Conservation (phyloP, 164 flowering plant genomes). For the Cinnamomum micranthum region DNA sequence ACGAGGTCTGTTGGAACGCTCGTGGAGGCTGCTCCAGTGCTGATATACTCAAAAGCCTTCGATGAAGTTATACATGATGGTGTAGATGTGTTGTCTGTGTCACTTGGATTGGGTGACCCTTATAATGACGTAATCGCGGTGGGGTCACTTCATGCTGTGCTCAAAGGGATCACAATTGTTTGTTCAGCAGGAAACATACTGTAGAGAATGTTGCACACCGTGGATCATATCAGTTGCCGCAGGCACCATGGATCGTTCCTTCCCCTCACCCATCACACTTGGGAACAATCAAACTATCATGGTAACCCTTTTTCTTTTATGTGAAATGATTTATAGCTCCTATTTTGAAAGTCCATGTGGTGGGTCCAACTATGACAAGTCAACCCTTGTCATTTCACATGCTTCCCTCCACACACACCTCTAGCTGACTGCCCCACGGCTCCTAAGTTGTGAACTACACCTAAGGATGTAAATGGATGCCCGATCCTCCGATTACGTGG, state of each 20-base stretch:
- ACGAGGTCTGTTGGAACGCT: slow-evolving; percentile 28
- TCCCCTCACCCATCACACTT: slow-evolving; percentile 29
- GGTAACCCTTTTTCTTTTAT: neutral
- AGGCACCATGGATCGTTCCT: slow-evolving; percentile 54
- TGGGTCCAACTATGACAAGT: no score
- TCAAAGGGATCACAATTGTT: slow-evolving; percentile 39
- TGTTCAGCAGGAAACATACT: slow-evolving; percentile 50
- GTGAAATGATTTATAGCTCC: no score
- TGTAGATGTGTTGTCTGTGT: slow-evolving; percentile 25
- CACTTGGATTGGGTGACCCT: slow-evolving; percentile 17
- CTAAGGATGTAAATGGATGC: no score
- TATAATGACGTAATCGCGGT: slow-evolving; percentile 34
- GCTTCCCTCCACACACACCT: no score
- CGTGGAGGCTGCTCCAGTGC: slow-evolving; percentile 12
- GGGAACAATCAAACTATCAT: slow-evolving; percentile 18
- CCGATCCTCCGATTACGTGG: no score
- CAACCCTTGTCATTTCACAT: no score
- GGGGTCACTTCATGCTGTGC: slow-evolving; percentile 58
- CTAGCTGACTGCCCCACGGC: no score
- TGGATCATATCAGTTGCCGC: slow-evolving; percentile 71
- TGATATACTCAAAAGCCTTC: slow-evolving; percentile 24
- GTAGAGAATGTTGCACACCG: slow-evolving; percentile 42
- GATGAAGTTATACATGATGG: slow-evolving; percentile 30
- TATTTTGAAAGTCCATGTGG: no score
- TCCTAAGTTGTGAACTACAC: no score